A percentile compares a stretch with the other conserved stretches of the same genome.
phyloP scores from a whole-genome alignment of 306 rosid species.

The Lotus japonicus region DNA sequence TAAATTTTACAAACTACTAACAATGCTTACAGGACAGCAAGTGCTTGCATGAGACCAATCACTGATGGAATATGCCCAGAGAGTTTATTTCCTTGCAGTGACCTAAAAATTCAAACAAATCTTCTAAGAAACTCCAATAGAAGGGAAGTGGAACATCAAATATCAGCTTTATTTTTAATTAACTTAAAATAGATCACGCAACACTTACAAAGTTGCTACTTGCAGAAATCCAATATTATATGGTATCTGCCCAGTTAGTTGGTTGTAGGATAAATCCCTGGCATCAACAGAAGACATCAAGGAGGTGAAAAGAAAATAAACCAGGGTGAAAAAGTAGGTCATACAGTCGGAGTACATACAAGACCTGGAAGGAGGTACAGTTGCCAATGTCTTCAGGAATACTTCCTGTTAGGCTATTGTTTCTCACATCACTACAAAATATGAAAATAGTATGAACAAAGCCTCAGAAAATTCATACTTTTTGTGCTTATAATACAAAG shows the following conservation, averaged over 20 bases:
- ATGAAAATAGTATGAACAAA: not conserved
- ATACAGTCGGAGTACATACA: conserved; percentile 58
- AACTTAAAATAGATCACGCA: not conserved
- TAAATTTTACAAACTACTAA: not conserved
- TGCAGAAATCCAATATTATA: conserved; percentile 86
- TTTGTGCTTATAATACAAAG: not conserved
- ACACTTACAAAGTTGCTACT: conserved; percentile 79
- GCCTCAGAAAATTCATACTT: not conserved
- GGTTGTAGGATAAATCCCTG: conserved; percentile 85
- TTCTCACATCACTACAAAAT: conserved; percentile 77
- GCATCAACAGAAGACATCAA: conserved; percentile 11
- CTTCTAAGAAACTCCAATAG: conserved; percentile 2
- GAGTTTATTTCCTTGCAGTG: conserved; percentile 85
- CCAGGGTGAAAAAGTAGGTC: not conserved
- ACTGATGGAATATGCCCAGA: conserved; percentile 84
- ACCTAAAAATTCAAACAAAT: conserved; percentile 40
- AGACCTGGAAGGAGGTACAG: conserved; percentile 95
- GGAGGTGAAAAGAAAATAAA: not conserved
- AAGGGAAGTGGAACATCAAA: not conserved
- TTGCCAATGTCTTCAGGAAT: conserved; percentile 88
- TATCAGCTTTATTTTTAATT: not conserved
- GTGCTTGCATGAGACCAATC: conserved; percentile 98
- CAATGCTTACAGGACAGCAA: conserved; percentile 84
- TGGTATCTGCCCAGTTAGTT: conserved; percentile 76
- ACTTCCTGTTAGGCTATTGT: conserved; percentile 84